Evolutionary conservation across 2,329 filamentous ascomycete species (phyloP), one percentile per base, ranked within the genome.

Genomic region (Scedosporium boydii): DNA sequence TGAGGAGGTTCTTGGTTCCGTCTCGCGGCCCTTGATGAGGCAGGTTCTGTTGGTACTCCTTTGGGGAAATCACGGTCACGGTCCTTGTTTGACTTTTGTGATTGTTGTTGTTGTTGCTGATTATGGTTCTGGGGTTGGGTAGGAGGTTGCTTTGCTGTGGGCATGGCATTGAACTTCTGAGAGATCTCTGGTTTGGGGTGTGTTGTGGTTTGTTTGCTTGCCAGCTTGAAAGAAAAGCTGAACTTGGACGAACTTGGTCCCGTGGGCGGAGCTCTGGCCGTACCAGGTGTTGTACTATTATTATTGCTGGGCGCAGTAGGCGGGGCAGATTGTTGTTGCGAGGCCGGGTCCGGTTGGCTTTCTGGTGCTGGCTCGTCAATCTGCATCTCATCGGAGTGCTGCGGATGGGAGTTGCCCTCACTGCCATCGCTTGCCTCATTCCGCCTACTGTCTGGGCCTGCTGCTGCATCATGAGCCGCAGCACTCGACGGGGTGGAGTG

Each of bases 221-320:
- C 83, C 9, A 87, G 83, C 72, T 97, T 97, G 74, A 98, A 91
- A 1, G 92, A 91, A 73, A 98, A 98, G 72, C 91, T 96, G 70
- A 97, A 96, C 75, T 93, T 95, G 55, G 86, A 76, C 1, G 76
- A 73, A 16, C 73, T 72, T 3, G 77, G 75, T 41, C 80, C 80
- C 1, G 80, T 77, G 21, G 82, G 78, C 2, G 81, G 75, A 46
- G 83, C 77, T 16, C 57, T 51, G 27, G 9, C 18, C 14, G 60
- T 46, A 46, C 16, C 23, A 16, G 14, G 82, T 80, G 23, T 75
- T 71, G 58, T 76, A 74, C 60, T 77, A 74, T 26, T 74, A 74
- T 12, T 79, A 76, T 59, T 83, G 82, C 23, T 79, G 74, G 58
- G 74, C 75, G 34, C 62, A n/a, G 38, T 57, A 21, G 64, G 29